Evolutionary conservation across 2,329 filamentous ascomycete species (phyloP).

Genomic region (Arthroderma sp.): DNA sequence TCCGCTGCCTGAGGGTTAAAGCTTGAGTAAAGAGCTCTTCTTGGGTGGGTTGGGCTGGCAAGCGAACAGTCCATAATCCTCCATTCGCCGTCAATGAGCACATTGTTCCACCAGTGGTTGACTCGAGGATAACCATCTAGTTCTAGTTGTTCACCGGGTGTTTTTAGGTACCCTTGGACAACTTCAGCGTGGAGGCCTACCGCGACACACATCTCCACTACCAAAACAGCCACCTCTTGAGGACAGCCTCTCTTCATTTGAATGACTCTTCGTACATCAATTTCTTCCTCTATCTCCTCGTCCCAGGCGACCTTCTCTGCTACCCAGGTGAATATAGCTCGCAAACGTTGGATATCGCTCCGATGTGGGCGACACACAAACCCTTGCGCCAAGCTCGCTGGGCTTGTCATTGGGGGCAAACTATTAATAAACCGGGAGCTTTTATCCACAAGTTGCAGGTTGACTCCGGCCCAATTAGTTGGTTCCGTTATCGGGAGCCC

Average conservation of each 20-base stretch:
- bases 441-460: slow-evolving; percentile 83
- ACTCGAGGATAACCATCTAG: slow-evolving; percentile 69
- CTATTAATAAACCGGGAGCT: slow-evolving; percentile 81
- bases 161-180: slow-evolving; percentile 80
- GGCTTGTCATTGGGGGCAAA: slow-evolving; percentile 69
- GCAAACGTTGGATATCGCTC: slow-evolving; percentile 81
- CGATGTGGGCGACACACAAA: slow-evolving; percentile 91
- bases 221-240: slow-evolving; percentile 77
- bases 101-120: slow-evolving; percentile 97
- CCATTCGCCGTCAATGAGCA: slow-evolving; percentile 89
- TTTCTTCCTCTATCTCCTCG: slow-evolving; percentile 66
- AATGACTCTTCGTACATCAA: slow-evolving; percentile 74
- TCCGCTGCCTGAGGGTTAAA: slow-evolving; percentile 60
- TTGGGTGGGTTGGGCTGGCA: slow-evolving; percentile 80
- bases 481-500: slow-evolving; percentile 71
- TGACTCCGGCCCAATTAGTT: slow-evolving; percentile 67
- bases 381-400: slow-evolving; percentile 70
- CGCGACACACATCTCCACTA: slow-evolving; percentile 85
- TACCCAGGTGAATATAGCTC: slow-evolving; percentile 96
- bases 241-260: slow-evolving; percentile 72
- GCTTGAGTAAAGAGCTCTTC: slow-evolving; percentile 63
- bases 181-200: slow-evolving; percentile 81
- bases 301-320: slow-evolving; percentile 94
- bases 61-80: slow-evolving; percentile 90
- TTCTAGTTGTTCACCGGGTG: slow-evolving; percentile 72